These are phyloP conservation scores for Afroboletus lepidellus DNA, from an alignment of 1,284 basidiomycete species.

Conservation along the genomic window DNA sequence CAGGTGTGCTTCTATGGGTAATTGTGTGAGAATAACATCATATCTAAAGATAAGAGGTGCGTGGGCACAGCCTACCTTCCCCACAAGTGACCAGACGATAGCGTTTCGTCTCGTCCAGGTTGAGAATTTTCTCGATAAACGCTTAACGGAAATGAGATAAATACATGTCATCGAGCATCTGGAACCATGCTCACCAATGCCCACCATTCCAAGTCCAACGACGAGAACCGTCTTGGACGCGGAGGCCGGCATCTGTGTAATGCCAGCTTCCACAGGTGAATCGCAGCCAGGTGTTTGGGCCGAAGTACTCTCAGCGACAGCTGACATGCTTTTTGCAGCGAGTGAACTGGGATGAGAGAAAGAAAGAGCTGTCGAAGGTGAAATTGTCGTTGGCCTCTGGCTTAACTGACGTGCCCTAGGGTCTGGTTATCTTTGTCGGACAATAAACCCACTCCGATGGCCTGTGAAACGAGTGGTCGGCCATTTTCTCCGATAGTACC, in stretches of 20 bases:
- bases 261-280: too few species aligned
- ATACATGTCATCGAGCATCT: background rate
- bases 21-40: background rate
- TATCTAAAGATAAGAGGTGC: slow-evolving; percentile 12
- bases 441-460: background rate
- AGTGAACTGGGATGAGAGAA: background rate
- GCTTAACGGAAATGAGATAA: slow-evolving; percentile 35
- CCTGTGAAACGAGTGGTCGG: background rate
- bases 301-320: background rate
- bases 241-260: background rate
- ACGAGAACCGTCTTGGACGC: slow-evolving; percentile 40
- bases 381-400: background rate
- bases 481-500: slow-evolving; percentile 3
- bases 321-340: background rate
- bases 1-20: slow-evolving; percentile 25
- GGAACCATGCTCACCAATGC: slow-evolving; percentile 46
- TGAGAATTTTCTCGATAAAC: slow-evolving; percentile 67
- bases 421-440: background rate
- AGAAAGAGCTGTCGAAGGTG: background rate
- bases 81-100: slow-evolving; percentile 64
- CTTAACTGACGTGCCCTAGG: background rate
- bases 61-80: slow-evolving; percentile 42
- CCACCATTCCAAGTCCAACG: slow-evolving; percentile 70
- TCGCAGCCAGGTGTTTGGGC: background rate
- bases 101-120: slow-evolving; percentile 46